phyloP scores from a whole-genome alignment of 352 stramenopile genomes.

The Blastocystis sp. region DNA sequence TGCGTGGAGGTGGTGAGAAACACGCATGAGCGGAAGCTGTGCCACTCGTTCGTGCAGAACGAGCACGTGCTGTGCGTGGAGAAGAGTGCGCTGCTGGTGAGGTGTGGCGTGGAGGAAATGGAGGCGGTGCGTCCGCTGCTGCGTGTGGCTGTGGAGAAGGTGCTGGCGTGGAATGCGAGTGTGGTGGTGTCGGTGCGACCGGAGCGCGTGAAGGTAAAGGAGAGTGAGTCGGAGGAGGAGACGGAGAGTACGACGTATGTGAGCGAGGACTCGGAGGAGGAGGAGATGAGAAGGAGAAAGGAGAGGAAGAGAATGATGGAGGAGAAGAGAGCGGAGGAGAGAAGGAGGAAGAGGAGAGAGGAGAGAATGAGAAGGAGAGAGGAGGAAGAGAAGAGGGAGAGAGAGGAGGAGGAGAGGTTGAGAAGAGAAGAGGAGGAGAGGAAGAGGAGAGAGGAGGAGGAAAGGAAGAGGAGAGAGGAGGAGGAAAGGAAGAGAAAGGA shows the following conservation, averaged over 20 bases:
- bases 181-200: background rate
- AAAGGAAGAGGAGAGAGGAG: background rate
- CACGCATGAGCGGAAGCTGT: conserved; percentile 41
- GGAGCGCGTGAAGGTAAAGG: background rate
- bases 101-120: background rate
- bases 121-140: background rate
- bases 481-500: background rate
- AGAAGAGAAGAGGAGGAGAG: background rate
- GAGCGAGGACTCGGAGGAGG: background rate
- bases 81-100: background rate
- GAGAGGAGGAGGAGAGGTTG: too few species aligned
- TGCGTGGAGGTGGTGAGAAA: background rate
- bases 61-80: background rate
- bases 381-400: background rate
- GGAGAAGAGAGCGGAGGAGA: background rate
- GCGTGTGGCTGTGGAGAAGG: background rate
- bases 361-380: background rate
- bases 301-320: background rate
- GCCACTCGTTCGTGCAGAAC: background rate
- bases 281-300: conserved; percentile 8
- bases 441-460: background rate
- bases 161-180: too few species aligned
- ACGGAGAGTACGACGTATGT: background rate
- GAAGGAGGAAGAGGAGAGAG: background rate
- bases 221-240: background rate